Percentiles rank a stretch among this genome's conserved stretches.
Conservation (phyloP, 192 early-diverging fungal species). For the Umbelopsis ramanniana region DNA sequence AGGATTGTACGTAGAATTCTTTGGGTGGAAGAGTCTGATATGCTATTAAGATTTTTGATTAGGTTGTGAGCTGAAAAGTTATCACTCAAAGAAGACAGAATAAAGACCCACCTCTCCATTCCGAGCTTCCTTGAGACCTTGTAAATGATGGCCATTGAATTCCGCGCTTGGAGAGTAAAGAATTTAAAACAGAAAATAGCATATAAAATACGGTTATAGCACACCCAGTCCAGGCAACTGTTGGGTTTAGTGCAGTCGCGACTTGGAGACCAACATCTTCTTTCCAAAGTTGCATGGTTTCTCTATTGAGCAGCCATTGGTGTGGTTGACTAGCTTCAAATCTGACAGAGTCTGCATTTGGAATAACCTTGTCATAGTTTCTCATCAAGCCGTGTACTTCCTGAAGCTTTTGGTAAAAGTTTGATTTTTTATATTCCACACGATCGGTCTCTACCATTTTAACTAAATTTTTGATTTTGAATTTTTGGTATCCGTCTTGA, state of each 20-base stretch:
- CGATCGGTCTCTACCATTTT: constrained; percentile 7
- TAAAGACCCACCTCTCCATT: not conserved
- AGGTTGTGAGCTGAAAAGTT: not conserved
- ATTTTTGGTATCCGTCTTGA: not conserved
- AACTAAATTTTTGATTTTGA: not conserved
- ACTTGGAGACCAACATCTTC: not conserved
- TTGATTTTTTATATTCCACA: not conserved
- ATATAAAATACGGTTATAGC: not conserved
- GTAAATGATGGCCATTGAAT: not conserved
- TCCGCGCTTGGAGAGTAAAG: not conserved
- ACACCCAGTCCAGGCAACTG: not conserved
- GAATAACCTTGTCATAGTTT: constrained; percentile 23
- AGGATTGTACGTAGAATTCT: constrained; percentile 12
- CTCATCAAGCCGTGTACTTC: constrained; percentile 30
- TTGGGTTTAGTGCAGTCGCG: not conserved
- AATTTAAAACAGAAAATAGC: constrained; percentile 8
- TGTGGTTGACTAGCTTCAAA: not conserved
- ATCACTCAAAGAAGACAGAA: not conserved
- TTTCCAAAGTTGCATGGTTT: not conserved
- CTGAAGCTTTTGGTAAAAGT: constrained; percentile 21
- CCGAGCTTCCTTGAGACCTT: not conserved
- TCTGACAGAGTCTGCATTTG: not conserved
- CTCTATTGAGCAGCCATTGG: not conserved
- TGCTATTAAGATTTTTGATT: not conserved
- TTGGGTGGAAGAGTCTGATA: constrained; percentile 3